phyloP scores from a whole-genome alignment of 2,329 filamentous ascomycete species.

The Cladosporium sp. region DNA sequence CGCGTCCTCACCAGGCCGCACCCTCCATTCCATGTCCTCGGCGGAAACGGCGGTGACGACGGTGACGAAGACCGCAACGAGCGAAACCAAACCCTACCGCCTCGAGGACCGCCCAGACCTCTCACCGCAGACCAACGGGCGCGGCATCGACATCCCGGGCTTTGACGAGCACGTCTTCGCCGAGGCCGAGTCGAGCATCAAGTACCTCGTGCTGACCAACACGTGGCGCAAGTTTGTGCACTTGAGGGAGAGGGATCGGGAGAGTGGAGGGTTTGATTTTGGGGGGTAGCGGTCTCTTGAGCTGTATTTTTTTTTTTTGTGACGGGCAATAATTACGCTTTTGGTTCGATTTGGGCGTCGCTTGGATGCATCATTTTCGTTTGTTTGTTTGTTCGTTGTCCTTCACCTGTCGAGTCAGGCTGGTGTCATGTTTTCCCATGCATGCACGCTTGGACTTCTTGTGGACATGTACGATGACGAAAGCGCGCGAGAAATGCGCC shows the following conservation, averaged over 20 bases:
- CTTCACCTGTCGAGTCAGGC: too few relatives aligned
- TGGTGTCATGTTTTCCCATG: too few relatives aligned
- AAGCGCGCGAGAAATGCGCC: too few relatives aligned
- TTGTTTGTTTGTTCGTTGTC: too few relatives aligned
- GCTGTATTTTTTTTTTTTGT: too few relatives aligned
- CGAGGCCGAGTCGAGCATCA: conserved; percentile 56
- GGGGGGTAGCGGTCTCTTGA: background rate
- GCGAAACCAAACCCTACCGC: conserved; percentile 9
- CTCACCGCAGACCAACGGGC: background rate
- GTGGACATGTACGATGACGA: too few relatives aligned
- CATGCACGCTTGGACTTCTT: too few relatives aligned
- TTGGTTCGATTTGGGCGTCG: too few relatives aligned
- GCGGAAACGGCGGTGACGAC: conserved; percentile 16
- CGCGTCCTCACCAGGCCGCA: background rate
- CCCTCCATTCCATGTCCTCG: conserved; percentile 11
- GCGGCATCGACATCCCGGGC: conserved; percentile 13
- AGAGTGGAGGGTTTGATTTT: conserved; percentile 1
- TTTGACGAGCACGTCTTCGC: conserved; percentile 57
- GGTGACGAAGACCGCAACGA: too few relatives aligned
- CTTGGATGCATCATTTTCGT: too few relatives aligned
- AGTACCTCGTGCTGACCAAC: conserved; percentile 64
- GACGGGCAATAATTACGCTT: too few relatives aligned
- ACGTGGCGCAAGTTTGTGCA: conserved; percentile 52
- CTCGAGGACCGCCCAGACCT: conserved; percentile 13
- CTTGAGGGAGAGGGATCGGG: background rate